Conservation (phyloP, 2,329 filamentous ascomycete species). For the Colletotrichum melonis region DNA sequence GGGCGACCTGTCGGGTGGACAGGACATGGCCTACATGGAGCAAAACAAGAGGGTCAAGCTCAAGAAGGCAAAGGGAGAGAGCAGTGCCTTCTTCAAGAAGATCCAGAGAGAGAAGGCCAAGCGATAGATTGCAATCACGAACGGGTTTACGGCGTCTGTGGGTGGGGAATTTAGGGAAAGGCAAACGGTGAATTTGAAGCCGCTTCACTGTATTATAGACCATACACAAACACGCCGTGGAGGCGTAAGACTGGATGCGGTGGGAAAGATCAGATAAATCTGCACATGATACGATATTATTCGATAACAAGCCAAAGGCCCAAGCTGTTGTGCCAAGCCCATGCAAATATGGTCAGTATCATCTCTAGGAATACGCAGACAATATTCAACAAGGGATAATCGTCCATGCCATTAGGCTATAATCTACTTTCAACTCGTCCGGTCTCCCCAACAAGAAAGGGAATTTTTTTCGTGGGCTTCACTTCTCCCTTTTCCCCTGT, state of each 20-base stretch:
- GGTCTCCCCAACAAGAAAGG: too few species aligned
- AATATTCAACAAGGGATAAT: too few species aligned
- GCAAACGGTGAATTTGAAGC: constrained; percentile 27
- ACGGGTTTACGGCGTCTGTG: neutral
- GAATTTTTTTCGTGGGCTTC: too few species aligned
- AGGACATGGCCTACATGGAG: constrained; percentile 97
- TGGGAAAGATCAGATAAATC: neutral
- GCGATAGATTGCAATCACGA: constrained; percentile 28
- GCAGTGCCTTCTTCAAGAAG: constrained; percentile 74
- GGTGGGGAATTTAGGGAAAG: neutral
- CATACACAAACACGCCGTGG: neutral
- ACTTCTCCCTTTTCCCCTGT: too few species aligned
- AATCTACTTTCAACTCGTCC: too few species aligned
- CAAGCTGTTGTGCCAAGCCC: too few species aligned
- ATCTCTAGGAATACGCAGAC: too few species aligned
- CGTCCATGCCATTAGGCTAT: too few species aligned
- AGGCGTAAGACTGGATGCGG: neutral
- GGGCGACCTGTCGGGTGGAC: constrained; percentile 87
- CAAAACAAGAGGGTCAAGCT: constrained; percentile 78
- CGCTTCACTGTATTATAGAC: neutral
- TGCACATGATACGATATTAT: neutral
- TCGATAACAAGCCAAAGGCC: neutral
- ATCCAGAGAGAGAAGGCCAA: constrained; percentile 67
- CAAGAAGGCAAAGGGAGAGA: constrained; percentile 73
- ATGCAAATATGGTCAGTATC: too few species aligned